phyloP scores from a whole-genome alignment of 2,329 filamentous ascomycete genomes.

The Penicillium sp. region DNA sequence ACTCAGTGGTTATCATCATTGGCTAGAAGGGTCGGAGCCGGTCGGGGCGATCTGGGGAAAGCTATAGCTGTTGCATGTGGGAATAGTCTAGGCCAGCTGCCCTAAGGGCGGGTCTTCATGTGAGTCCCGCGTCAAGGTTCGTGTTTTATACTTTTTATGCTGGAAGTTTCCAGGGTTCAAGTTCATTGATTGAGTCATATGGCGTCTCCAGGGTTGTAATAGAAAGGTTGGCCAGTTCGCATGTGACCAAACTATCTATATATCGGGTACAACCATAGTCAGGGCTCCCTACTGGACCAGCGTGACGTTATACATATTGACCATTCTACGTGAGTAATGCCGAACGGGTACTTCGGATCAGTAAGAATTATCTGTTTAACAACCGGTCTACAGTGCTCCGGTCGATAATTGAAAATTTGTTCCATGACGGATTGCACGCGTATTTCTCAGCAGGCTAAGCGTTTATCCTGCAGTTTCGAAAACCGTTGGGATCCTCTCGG shows the following conservation, averaged over 20 bases:
- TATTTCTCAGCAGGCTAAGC: constrained; percentile 13
- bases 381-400: background rate
- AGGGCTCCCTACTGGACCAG: too few species aligned
- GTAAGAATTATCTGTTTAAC: background rate
- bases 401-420: background rate
- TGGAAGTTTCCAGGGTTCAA: too few species aligned
- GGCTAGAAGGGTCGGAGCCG: background rate
- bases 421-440: constrained; percentile 11
- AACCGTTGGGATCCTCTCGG: constrained; percentile 10
- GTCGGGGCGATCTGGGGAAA: constrained; percentile 16
- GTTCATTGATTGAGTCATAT: too few species aligned
- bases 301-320: too few species aligned
- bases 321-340: too few species aligned
- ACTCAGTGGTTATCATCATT: background rate
- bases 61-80: background rate
- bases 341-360: background rate
- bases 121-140: too few species aligned
- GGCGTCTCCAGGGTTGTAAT: too few species aligned
- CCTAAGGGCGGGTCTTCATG: too few species aligned
- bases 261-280: background rate
- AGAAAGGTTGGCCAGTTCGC: too few species aligned
- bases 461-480: background rate
- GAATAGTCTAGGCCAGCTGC: background rate
- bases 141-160: too few species aligned
- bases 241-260: too few species aligned